Conservation (phyloP, 192 early-diverging fungal genomes). For the Coemansia sp. region DNA sequence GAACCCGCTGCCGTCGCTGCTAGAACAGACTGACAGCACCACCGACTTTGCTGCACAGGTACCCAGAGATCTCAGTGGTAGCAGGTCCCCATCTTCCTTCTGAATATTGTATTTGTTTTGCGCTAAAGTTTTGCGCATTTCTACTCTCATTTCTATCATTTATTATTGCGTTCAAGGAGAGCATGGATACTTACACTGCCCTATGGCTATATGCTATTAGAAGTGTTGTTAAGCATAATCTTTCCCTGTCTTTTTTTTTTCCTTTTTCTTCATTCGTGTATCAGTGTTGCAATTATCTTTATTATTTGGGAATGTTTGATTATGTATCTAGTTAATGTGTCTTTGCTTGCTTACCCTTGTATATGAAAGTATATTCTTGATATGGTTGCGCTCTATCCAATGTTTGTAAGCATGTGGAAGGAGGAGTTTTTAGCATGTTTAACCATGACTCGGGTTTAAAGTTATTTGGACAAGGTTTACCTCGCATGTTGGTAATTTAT, state of each 20-base stretch:
- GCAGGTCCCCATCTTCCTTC: neutral
- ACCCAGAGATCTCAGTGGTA: neutral
- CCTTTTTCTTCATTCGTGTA: neutral
- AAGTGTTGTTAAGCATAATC: neutral
- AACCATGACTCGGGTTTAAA: too few relatives aligned
- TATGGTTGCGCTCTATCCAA: too few relatives aligned
- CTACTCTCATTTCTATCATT: neutral
- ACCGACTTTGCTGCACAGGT: neutral
- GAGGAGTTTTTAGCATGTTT: too few relatives aligned
- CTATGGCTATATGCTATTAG: neutral
- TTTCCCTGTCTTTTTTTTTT: constrained; percentile 1
- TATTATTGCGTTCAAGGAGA: neutral
- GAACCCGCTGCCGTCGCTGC: neutral
- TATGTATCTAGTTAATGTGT: neutral
- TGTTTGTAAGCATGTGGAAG: too few relatives aligned
- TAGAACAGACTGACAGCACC: neutral
- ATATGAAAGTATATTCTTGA: neutral
- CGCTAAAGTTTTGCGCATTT: neutral
- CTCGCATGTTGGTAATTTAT: too few relatives aligned
- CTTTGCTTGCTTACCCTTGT: neutral
- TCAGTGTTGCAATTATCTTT: neutral
- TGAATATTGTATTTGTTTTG: neutral
- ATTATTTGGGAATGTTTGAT: neutral
- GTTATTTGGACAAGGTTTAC: too few relatives aligned
- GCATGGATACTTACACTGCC: neutral